Evolutionary conservation across 2,329 filamentous ascomycete species (phyloP), one percentile per base, ranked within the genome.

Genomic region (Eutypella sp.): DNA sequence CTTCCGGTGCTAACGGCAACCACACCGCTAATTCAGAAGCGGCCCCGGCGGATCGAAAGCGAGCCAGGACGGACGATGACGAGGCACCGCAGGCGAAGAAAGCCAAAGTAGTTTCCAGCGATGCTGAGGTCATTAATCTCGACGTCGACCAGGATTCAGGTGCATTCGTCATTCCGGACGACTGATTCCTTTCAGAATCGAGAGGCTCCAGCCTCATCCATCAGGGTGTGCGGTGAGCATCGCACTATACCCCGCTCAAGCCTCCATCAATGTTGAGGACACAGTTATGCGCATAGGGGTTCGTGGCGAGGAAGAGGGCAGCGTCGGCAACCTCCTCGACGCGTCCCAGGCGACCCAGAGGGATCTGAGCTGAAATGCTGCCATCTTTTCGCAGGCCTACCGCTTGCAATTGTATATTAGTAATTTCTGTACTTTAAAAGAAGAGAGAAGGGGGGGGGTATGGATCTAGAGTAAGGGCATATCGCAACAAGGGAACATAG

Each of bases 191-290:
- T n/a, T n/a, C n/a, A n/a, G 46, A 54, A 40, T 41, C 20, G 15
- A 13, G 40, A 22, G 43, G 27, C 41, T 50, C 52, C 54, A 55
- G 55, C 9, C n/a, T 39, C 19, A 20, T 39, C 31, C 24, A n/a
- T 45, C 23, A 44, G 33, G 43, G 29, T 33, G 19, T 40, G 13
- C 20, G 20, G 13, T 33, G 16, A 11, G 29, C 5, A 15, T 7
- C 15, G 10, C 23, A 47, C 74, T 62, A 87, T 56, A 66, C 67
- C 42, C 86, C 87, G 64, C 86, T 90, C 54, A 95, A 65, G 2
- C 90, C 90, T 15, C 90, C 90, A 65, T 95, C 90, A 23, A 96
- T 73, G 63, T 91, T 93, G 42, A 96, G 73, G 42, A 91, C 76
- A 63, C 88, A 93, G 54, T 95, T 95, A 64, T 92, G 92, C 46